Evolutionary conservation across 2,329 filamentous ascomycete species (phyloP).

Genomic region (Aureobasidium sp.): DNA sequence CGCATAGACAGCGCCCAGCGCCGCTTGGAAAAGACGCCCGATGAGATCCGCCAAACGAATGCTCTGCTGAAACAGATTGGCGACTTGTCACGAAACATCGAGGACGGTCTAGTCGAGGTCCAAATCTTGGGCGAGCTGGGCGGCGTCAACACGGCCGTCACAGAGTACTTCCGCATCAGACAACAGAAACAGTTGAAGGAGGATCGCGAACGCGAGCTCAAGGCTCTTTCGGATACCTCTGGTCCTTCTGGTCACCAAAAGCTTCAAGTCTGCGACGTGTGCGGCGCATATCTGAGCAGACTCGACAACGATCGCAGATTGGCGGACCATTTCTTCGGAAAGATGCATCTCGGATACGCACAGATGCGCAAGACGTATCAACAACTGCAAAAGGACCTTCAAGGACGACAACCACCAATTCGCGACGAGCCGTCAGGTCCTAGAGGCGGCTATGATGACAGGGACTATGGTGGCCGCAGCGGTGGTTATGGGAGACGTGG

Average conservation of each 20-base stretch:
- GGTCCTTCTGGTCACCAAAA: conserved; percentile 96
- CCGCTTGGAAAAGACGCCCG: conserved; percentile 89
- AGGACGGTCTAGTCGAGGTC: conserved; percentile 77
- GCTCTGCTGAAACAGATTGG: conserved; percentile 79
- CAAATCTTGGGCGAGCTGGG: conserved; percentile 76
- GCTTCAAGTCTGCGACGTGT: conserved; percentile 96
- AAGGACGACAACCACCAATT: conserved; percentile 58
- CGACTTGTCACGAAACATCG: conserved; percentile 71
- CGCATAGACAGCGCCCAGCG: conserved; percentile 87
- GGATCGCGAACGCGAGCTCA: conserved; percentile 80
- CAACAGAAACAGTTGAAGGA: conserved; percentile 74
- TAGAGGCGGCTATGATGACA: conserved; percentile 40
- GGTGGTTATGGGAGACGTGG: conserved; percentile 44
- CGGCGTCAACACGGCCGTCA: conserved; percentile 72
- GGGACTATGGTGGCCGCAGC: conserved; percentile 26
- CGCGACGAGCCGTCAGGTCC: conserved; percentile 43
- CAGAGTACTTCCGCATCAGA: conserved; percentile 80
- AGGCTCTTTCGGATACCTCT: conserved; percentile 81
- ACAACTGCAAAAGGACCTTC: conserved; percentile 77
- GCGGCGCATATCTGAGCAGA: conserved; percentile 84
- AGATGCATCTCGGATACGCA: conserved; percentile 98
- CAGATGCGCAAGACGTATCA: conserved; percentile 96
- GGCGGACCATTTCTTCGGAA: conserved; percentile 97
- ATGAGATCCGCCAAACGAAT: conserved; percentile 95
- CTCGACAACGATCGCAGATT: conserved; percentile 90